Evolutionary conservation across 2,329 filamentous ascomycete species (phyloP), one percentile per base, ranked within the genome.

Genomic region (Colletotrichum liriopes): DNA sequence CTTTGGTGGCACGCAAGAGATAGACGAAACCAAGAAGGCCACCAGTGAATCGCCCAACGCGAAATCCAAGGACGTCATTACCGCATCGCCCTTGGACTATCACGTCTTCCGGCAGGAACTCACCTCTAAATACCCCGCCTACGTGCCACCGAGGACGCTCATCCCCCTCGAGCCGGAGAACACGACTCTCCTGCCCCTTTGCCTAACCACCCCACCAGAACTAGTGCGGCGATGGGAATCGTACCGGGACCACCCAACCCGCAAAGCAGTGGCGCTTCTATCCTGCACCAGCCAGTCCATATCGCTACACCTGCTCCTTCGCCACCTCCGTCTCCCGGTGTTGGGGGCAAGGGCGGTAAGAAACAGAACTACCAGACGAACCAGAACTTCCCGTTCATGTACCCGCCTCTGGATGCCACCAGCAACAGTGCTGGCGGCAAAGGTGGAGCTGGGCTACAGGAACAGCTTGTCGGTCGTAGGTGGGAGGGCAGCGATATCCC

Each of bases 351-450:
- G 81, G 94, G 93, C 64, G 95, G 93, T 0, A 99, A 99, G 86
- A 99, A 99, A 80, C 96, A 99, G 79, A 99, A 98, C 77, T 99
- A 99, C 78, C 96, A 99, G 81, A 99, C 96, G 0, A 99, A 99
- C 79, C 96, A 99, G 77, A 96, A 98, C 79, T 98, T 99, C 75
- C 96, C 96, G 0, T 98, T 99, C 79, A 91, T 99, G 84, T 99
- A 99, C 77, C 96, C 96, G 2, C 96, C 96, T 1, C 85, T 98
- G 23, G 96, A 98, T 81, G 92, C 92, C 73, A 92, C 91, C 32
- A 98, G 95, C 82, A 98, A 97, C 79, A 93, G 93, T 76, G 92
- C 96, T 47, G 96, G 96, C 62, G 96, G 96, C 1, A 98, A 97
- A 79, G 95, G 95, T 16, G 90, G 89, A 26, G 93, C 95, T 7